Base-by-base conservation (phyloP, 129 eudicot species). In the Helichrysum umbraculigerum region DNA sequence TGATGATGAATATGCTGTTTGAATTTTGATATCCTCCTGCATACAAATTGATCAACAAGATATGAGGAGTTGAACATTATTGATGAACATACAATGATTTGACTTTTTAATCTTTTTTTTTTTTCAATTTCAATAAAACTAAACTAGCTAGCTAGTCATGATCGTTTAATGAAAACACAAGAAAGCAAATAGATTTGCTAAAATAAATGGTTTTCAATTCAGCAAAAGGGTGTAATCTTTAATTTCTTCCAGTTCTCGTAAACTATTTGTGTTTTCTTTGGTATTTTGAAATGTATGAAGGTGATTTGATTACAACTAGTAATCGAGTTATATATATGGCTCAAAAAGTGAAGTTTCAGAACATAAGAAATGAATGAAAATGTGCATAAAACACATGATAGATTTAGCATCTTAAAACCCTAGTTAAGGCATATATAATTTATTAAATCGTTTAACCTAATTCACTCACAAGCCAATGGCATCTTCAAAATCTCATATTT, bases 1-100 rank as follows among this genome's bases (percentile, higher is more conserved):
- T 11, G 87, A 72, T 30, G 91, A 69, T 50, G 89, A 82, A 83
- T 84, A 84, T 15, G 88, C 73, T 50, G 89, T 76, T 66, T 87
- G 89, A 70, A 83, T 50, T 73, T 89, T 78, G 44, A 81, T 65
- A 78, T 89, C 91, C 81, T 89, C 96, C 91, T 89, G 91, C 84
- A 66, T 39, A 81, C n/a, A 19, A 10, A 22, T 14, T 10, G 70
- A 34, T n/a, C 14, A 73, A 56, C 54, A 57, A 42, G 34, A 47
- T 47, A 14, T 47, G 6, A 47, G 17, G 5, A 25, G 0, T 25
- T 25, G 28, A 14, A 47, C 54, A 47, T 3, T 47, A 47, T 47
- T 17, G 52, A 47, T 47, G 54, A 47, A 47, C 1, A 69, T 74
- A n/a, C 12, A 61, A 16, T 25, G 61, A 70, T 61, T 22, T 61